Evolutionary conservation across 2,329 filamentous ascomycete genomes (phyloP).

Genomic region (Thermothelomyces thermophilus): DNA sequence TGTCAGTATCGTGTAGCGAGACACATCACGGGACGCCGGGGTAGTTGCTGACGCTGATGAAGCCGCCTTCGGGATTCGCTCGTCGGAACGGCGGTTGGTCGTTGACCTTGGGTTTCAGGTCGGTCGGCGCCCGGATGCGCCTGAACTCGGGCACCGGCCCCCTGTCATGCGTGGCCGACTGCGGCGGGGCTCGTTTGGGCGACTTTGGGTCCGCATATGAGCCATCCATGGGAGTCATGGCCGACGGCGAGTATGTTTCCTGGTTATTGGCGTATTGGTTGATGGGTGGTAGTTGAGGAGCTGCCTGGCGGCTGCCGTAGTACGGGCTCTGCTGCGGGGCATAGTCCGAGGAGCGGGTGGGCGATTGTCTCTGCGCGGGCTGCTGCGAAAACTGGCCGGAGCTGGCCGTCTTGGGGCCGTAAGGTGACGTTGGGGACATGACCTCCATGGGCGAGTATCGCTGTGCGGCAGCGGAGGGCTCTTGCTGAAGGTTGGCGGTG

Average conservation of each 20-base stretch:
- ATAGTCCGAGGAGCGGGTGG: conserved; percentile 61
- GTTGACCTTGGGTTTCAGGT: conserved; percentile 78
- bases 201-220: conserved; percentile 55
- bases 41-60: conserved; percentile 72
- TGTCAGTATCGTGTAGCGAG: conserved; percentile 7
- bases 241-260: conserved; percentile 62
- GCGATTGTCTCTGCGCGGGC: conserved; percentile 64
- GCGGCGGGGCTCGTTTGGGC: conserved; percentile 47
- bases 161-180: conserved; percentile 39
- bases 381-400: conserved; percentile 45
- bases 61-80: conserved; percentile 93
- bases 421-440: conserved; percentile 72
- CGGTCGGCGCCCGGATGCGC: conserved; percentile 64
- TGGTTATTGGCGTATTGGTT: conserved; percentile 60
- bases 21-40: background rate
- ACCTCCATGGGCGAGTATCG: conserved; percentile 96
- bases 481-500: conserved; percentile 61
- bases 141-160: conserved; percentile 82
- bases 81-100: conserved; percentile 82
- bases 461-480: conserved; percentile 77
- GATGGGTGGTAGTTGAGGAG: conserved; percentile 66
- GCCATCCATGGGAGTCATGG: conserved; percentile 64
- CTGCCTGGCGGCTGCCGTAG: conserved; percentile 42
- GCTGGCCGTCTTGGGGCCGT: conserved; percentile 56
- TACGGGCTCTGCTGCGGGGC: conserved; percentile 49